A percentile compares a stretch with the other conserved stretches of the same genome.
Conservation (phyloP, 2,329 filamentous ascomycete genomes). For the Trichoderma lentiforme region DNA sequence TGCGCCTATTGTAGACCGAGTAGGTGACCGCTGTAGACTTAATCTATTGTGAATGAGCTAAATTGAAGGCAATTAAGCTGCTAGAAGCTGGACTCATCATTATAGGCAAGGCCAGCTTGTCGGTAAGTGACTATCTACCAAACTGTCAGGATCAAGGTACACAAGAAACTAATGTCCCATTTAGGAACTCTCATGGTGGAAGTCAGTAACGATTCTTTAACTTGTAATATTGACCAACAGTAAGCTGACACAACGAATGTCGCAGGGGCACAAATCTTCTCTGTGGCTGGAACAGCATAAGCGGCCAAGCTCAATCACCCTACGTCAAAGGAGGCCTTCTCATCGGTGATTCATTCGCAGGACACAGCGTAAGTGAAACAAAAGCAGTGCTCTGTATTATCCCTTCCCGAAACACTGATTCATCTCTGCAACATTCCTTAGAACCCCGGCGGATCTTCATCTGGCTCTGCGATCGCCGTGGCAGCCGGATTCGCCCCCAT, state of each 20-base stretch:
- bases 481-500: slow-evolving; percentile 52
- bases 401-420: neutral
- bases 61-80: neutral
- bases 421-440: neutral
- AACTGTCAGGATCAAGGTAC: neutral
- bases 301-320: slow-evolving; percentile 20
- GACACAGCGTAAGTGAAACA: slow-evolving; percentile 18
- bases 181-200: slow-evolving; percentile 7
- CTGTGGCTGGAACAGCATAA: slow-evolving; percentile 20
- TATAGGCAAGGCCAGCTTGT: neutral
- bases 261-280: neutral
- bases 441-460: slow-evolving; percentile 50
- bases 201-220: neutral
- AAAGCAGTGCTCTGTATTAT: neutral
- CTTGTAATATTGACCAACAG: too few species aligned
- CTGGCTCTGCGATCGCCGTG: slow-evolving; percentile 53
- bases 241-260: neutral
- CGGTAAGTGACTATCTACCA: neutral
- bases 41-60: neutral
- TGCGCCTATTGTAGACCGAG: slow-evolving; percentile 16
- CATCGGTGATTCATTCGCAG: slow-evolving; percentile 4
- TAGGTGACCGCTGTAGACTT: neutral
- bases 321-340: slow-evolving; percentile 18
- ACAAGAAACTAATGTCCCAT: neutral
- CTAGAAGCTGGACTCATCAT: neutral